A percentile compares a stretch with the other conserved stretches of the same genome.
These are phyloP conservation scores for Candida broadrunensis DNA, from an alignment of 805 yeast genomes.

Conservation along the genomic window DNA sequence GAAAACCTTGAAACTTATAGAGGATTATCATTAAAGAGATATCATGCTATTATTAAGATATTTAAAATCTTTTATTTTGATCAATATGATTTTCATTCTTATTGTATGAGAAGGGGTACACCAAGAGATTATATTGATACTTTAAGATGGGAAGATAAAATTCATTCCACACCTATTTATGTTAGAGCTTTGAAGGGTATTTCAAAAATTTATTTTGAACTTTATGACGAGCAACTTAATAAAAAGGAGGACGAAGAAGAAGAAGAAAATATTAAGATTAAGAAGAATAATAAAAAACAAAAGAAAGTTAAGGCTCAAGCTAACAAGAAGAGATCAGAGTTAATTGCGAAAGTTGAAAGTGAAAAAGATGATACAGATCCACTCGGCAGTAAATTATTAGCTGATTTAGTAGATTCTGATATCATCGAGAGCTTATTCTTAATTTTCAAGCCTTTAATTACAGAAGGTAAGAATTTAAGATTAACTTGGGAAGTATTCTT, in stretches of 20 bases:
- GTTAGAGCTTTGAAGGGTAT: constrained; percentile 70
- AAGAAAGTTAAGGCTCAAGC: constrained; percentile 54
- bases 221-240: constrained; percentile 20
- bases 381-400: constrained; percentile 48
- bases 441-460: constrained; percentile 38
- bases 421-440: constrained; percentile 45
- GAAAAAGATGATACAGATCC: constrained; percentile 55
- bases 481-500: constrained; percentile 44
- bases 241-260: constrained; percentile 16
- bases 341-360: constrained; percentile 44
- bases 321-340: constrained; percentile 51
- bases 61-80: constrained; percentile 74
- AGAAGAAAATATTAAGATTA: constrained; percentile 12
- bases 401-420: constrained; percentile 25
- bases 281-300: constrained; percentile 43
- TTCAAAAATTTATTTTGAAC: constrained; percentile 50
- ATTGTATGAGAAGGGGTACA: constrained; percentile 87
- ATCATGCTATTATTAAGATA: constrained; percentile 58
- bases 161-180: constrained; percentile 69
- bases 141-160: constrained; percentile 76
- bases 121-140: constrained; percentile 77
- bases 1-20: constrained; percentile 46
- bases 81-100: constrained; percentile 92
- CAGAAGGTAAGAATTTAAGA: constrained; percentile 38
- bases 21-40: constrained; percentile 82